Evolutionary conservation across 495 filamentous ascomycete genomes (phyloP), one percentile per base, ranked within the genome.

Genomic region (Barbatosphaeria neglecta): DNA sequence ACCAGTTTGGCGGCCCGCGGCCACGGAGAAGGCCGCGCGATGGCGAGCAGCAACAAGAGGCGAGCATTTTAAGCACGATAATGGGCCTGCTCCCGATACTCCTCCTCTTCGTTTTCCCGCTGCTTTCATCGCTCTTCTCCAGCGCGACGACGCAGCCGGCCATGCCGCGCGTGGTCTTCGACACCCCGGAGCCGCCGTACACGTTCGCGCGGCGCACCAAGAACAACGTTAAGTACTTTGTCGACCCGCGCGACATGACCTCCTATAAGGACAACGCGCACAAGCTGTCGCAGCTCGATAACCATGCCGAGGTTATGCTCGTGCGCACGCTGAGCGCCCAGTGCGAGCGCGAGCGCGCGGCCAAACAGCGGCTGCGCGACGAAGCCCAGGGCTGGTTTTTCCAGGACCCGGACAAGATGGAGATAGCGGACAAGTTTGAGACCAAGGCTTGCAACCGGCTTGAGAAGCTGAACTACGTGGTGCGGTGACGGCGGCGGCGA

Each of bases 351-450:
- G 90, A 97, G 60, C 61, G 74, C 43, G 62, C 72, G 35, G 60
- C 73, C 43, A 75, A 78, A 60, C 73, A 78, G 46, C 72, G 77
- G 24, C 70, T 89, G 65, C 66, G 80, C 37, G 77, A 95, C 43
- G 84, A 86, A 24, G 90, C 92, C 2, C 80, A 84, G 55, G 90
- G 92, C 11, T 95, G 87, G 84, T 89, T 97, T 56, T 86, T 77
- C 64, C 75, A 74, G 35, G 87, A 95, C 59, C 67, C 72, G 27
- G 81, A 81, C 44, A 86, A 86, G 73, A 78, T 95, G 80, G 64
- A 62, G 44, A 45, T 66, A 28, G 70, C 70, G 1, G 56, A 62
- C 1, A 46, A 54, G 3, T 68, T 57, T 31, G 56, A 68, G 39
- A 68, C 64, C 64, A 51, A 53, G 6, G 53, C 58, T 4, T 74